Conservation (phyloP, 129 eudicot genomes). For the Ambrosia trifida region DNA sequence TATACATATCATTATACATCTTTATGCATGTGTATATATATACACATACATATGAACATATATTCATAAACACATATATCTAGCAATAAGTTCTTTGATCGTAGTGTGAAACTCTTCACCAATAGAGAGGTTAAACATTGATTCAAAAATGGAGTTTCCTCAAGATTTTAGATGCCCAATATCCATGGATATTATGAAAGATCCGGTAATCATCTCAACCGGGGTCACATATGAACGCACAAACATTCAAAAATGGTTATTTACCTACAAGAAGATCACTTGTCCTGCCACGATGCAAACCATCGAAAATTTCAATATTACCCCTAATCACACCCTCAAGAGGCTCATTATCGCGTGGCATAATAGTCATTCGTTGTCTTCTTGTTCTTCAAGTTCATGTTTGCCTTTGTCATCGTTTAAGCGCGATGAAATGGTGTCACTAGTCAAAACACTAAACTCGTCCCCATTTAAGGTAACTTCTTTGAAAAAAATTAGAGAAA, state of each 20-base stretch:
- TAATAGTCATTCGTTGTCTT: background rate
- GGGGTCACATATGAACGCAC: constrained; percentile 63
- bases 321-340: constrained; percentile 67
- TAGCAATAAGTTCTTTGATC: constrained; percentile 2
- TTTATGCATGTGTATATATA: background rate
- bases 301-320: constrained; percentile 35
- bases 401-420: constrained; percentile 10
- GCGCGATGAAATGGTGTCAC: constrained; percentile 47
- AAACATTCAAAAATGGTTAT: constrained; percentile 59
- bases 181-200: constrained; percentile 78
- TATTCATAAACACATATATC: constrained; percentile 7
- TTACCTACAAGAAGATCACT: constrained; percentile 46
- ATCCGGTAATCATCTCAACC: constrained; percentile 70
- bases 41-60: constrained; percentile 16
- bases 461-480: constrained; percentile 64
- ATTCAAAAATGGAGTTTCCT: constrained; percentile 50
- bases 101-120: background rate
- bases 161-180: constrained; percentile 70
- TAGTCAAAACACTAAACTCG: constrained; percentile 42
- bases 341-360: constrained; percentile 62
- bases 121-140: constrained; percentile 10
- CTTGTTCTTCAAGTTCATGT: constrained; percentile 9
- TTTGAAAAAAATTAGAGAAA: constrained; percentile 43
- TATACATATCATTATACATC: background rate
- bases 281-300: constrained; percentile 73